These are phyloP conservation scores for Fusarium paranaense DNA, from an alignment of 2,329 filamentous ascomycete species.

Conservation along the genomic window DNA sequence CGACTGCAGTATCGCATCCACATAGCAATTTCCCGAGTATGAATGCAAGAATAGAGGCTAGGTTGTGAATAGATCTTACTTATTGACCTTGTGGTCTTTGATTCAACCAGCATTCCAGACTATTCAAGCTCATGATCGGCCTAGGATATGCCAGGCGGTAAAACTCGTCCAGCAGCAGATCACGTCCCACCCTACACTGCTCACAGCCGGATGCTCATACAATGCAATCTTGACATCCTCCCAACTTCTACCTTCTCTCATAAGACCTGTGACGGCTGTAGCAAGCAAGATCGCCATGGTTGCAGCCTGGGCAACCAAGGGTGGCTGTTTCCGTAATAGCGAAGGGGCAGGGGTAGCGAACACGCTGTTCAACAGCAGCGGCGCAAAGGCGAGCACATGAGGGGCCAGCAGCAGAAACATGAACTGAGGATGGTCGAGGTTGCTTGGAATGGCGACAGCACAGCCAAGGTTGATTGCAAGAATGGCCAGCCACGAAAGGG, in stretches of 20 bases:
- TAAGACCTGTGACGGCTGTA: constrained; percentile 1
- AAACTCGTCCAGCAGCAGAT: constrained; percentile 40
- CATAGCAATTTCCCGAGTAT: neutral
- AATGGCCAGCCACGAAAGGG: constrained; percentile 20
- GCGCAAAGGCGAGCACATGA: constrained; percentile 42
- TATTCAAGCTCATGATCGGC: neutral
- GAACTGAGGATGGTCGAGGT: constrained; percentile 22
- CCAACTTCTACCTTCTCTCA: constrained; percentile 4
- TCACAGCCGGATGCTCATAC: constrained; percentile 42
- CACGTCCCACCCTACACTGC: constrained; percentile 44
- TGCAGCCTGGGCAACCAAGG: constrained; percentile 3
- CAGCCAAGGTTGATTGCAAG: constrained; percentile 25
- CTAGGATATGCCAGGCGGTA: neutral
- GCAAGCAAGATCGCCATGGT: constrained; percentile 19
- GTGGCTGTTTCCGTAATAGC: constrained; percentile 5
- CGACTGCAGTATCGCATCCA: neutral
- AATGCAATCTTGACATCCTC: constrained; percentile 15
- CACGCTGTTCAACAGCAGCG: constrained; percentile 30
- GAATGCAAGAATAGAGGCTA: neutral
- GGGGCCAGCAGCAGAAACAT: constrained; percentile 34
- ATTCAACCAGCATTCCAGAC: neutral
- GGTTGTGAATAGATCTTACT: neutral
- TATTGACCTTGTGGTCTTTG: neutral
- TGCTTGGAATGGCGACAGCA: constrained; percentile 25
- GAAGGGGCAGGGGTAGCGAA: neutral